Percentiles rank a stretch among this genome's conserved stretches.
phyloP scores from a whole-genome alignment of 2,329 filamentous ascomycete species.

The Fusarium tjaetaba region DNA sequence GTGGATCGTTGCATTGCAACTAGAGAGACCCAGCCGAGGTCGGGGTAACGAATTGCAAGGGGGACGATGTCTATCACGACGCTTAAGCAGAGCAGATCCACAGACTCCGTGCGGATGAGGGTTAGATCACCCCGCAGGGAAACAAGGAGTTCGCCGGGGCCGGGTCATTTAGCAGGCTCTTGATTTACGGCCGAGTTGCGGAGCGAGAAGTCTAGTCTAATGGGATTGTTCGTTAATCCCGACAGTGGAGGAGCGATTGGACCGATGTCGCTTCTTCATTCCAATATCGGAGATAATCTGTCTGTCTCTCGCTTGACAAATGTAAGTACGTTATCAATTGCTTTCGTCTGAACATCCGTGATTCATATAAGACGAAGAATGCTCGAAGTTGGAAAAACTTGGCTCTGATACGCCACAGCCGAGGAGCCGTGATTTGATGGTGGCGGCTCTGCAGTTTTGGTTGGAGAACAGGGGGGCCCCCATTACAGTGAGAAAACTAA shows the following conservation, averaged over 20 bases:
- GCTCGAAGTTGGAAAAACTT: neutral
- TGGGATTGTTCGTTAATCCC: conserved; percentile 7
- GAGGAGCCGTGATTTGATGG: conserved; percentile 13
- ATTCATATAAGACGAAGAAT: neutral
- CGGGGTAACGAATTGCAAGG: conserved; percentile 15
- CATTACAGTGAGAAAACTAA: neutral
- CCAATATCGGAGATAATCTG: conserved; percentile 16
- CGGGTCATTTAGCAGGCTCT: neutral
- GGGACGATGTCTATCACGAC: conserved; percentile 9
- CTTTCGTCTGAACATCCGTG: neutral
- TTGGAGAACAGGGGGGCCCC: conserved; percentile 6
- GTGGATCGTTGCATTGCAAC: conserved; percentile 9
- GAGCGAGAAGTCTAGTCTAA: conserved; percentile 8
- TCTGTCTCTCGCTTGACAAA: conserved; percentile 4
- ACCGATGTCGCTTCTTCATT: conserved; percentile 32
- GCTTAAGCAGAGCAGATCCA: conserved; percentile 7
- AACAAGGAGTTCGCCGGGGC: conserved; percentile 21
- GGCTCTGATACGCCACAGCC: conserved; percentile 25
- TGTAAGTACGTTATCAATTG: neutral
- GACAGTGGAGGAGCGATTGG: neutral
- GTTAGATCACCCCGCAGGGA: conserved; percentile 26
- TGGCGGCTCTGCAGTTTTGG: conserved; percentile 21
- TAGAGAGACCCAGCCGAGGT: conserved; percentile 30
- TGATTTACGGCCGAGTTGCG: conserved; percentile 28
- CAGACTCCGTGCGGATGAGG: conserved; percentile 2